Evolutionary conservation across 2,329 filamentous ascomycete genomes (phyloP), one percentile per base, ranked within the genome.

Genomic region (Piedraia hortae): DNA sequence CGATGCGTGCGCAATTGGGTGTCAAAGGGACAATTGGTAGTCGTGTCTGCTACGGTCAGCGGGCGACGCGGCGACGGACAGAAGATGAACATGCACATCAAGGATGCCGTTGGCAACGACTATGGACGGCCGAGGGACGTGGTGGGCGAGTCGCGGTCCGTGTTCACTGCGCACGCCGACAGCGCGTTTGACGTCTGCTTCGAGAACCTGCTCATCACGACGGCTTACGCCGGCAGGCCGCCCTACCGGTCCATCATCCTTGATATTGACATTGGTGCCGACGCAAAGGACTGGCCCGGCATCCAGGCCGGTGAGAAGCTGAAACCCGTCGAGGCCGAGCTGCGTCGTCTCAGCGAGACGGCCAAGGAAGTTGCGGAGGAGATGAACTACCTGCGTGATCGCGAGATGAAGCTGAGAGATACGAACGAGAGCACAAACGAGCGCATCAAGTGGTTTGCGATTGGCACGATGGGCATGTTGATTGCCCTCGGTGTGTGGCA

Each of bases 381-480:
- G 59, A 89, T 97, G 82, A 82, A 93, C 33, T 97, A 93, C 52
- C 62, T 97, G 37, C 64, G 85, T 33, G 39, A 48, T 17, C 64
- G 85, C 37, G 85, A 97, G 58, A 78, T 90, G 62, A 89, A 77
- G 56, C 61, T 97, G 37, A 62, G 85, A 45, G 82, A 97, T 53
- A 97, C 85, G 36, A 97, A 97, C 50, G 85, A 97, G 68, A 93
- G 82, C 58, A 97, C 85, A 34, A 97, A 97, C 53, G 85, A 73
- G 51, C 65, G 85, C 27, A 85, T 97, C 41, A 97, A 93, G 58
- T 93, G 77, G 78, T 97, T 97, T 50, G 82, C 82, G 21, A 67
- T 91, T 45, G 65, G 68, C 33, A 93, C 82, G 13, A 93, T 90
- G 53, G 71, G 77, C 30, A 69, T 91, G 56, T 54, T 97, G 36